A percentile compares a stretch with the other conserved stretches of the same genome.
These are phyloP conservation scores for Linnemannia hyalina DNA, from an alignment of 192 early-diverging fungal species.

Conservation along the genomic window DNA sequence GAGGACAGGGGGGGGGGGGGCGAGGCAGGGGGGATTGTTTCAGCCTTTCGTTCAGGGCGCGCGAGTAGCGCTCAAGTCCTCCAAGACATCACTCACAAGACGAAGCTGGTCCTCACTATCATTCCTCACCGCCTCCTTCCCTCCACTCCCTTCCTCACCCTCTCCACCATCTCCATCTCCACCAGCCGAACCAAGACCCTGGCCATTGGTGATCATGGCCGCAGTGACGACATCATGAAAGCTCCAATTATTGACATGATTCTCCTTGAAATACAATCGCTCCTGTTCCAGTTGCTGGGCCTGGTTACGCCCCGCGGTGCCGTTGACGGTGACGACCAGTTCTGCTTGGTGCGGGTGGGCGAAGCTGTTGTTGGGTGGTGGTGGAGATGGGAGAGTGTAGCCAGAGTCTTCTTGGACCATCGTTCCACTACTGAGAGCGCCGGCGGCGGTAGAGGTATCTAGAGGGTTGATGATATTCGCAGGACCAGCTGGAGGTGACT, in stretches of 20 bases:
- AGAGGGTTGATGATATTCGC: not conserved
- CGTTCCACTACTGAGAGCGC: not conserved
- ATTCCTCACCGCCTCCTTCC: not conserved
- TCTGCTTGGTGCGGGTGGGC: not conserved
- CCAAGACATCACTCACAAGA: slow-evolving; percentile 5
- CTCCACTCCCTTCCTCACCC: not conserved
- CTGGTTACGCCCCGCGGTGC: not conserved
- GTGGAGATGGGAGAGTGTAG: not conserved
- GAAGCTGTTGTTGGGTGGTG: not conserved
- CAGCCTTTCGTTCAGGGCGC: no score
- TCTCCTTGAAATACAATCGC: not conserved
- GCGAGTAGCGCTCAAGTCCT: not conserved
- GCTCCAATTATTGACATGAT: not conserved
- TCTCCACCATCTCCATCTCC: not conserved
- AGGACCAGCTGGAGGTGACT: not conserved
- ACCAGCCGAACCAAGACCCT: not conserved
- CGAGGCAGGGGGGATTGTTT: no score
- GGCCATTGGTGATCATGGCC: slow-evolving; percentile 17
- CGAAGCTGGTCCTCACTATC: slow-evolving; percentile 11
- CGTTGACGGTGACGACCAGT: not conserved
- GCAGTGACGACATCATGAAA: slow-evolving; percentile 49
- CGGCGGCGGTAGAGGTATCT: not conserved
- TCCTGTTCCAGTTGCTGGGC: not conserved
- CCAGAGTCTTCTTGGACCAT: not conserved
- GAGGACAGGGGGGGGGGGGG: no score